Conservation (phyloP, 768 basidiomycete species). For the Russula compacta region DNA sequence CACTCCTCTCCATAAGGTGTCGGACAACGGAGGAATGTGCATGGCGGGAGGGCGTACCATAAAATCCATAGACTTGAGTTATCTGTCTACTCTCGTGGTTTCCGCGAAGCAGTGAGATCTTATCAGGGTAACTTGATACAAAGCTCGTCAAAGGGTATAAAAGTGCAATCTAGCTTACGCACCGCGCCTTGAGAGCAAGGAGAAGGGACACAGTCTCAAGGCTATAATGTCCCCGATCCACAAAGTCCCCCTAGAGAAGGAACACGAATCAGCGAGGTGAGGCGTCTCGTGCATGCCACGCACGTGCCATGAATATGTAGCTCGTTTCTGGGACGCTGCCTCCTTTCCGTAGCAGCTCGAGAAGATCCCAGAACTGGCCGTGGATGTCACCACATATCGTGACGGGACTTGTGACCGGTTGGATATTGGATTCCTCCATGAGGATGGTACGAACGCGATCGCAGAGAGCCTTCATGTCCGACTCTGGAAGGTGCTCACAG, state of each 20-base stretch:
- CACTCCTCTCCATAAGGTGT: constrained; percentile 64
- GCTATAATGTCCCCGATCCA: constrained; percentile 93
- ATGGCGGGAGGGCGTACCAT: constrained; percentile 46
- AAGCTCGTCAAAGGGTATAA: not conserved
- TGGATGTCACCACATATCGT: constrained; percentile 96
- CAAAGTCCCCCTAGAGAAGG: constrained; percentile 80
- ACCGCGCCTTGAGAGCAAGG: constrained; percentile 85
- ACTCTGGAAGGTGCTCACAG: constrained; percentile 83
- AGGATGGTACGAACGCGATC: constrained; percentile 80
- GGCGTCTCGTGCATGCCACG: constrained; percentile 23
- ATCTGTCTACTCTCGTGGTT: constrained; percentile 98
- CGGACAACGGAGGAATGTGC: not conserved
- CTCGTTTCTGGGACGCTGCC: constrained; percentile 81
- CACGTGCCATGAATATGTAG: constrained; percentile 94
- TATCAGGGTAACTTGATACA: constrained; percentile 72
- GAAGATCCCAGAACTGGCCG: constrained; percentile 95
- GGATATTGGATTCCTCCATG: constrained; percentile 96
- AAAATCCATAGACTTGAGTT: constrained; percentile 98
- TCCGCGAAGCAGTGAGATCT: constrained; percentile 82
- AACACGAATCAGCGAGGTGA: not conserved
- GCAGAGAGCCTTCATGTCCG: constrained; percentile 90
- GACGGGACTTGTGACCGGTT: constrained; percentile 90
- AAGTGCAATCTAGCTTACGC: constrained; percentile 12
- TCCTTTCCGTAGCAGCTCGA: constrained; percentile 81
- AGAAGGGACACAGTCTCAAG: constrained; percentile 89